Base-by-base conservation (phyloP, 192 early-diverging fungal genomes). In the Backusella parvicylindrica region DNA sequence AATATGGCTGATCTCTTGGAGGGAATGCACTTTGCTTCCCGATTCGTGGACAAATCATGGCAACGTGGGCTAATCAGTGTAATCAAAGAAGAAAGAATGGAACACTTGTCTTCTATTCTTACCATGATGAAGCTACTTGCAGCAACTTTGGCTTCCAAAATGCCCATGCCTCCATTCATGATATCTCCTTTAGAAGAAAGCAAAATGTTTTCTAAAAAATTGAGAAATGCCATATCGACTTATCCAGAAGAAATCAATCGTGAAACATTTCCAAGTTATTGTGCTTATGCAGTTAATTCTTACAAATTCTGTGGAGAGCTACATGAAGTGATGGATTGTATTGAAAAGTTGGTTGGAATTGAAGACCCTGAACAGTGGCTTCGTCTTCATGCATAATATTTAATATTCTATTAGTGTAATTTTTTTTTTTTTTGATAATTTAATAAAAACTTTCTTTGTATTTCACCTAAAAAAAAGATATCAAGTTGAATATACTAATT, bases 1-100 rank as follows among this genome's bases (percentile, higher is more conserved):
- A 77, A 81, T 69, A 72, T 83, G 78, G 60, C 75, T 11, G 73
- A 72, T 33, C 40, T 83, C 9, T 18, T 69, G 41, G 35, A 23
- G 30, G 3, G 16, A 31, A 43, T 43, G 68, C 11, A 41, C 26
- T 41, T 49, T 30, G 37, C 38, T 31, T 37, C 38, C 5, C 68
- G 41, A 16, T 43, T 43, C 49, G 68, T 70, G 11, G 43, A 70
- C 23, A 30, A 37, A 16, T 30, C 21, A 18, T 70, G 68, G 41
- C 41, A 36, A 71, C n/a, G 28, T 71, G 30, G 37, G 0, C 18
- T 43, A 49, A 41, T 41, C 2, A 70, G 16, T 3, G 21, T 28
- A 28, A 30, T 13, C 6, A 23, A 41, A 70, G 21, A 26, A 32
- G 33, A 23, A 38, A 23, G 32, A 37, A 68, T 68, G 33, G 37